Evolutionary conservation across 805 yeast genomes (phyloP).

Genomic region (Nematodospora valgi): DNA sequence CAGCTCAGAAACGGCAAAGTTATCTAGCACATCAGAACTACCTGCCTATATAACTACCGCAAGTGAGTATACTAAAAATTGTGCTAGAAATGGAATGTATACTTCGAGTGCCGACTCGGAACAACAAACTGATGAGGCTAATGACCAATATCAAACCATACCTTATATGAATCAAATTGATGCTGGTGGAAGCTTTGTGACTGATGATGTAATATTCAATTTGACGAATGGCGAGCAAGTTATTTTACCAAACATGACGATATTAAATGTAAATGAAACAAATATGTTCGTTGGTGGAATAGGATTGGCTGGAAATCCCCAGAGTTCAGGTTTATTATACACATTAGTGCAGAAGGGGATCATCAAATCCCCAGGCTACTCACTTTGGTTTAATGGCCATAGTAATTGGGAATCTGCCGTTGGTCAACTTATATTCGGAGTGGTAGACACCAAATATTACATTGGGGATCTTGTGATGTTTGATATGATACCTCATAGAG

Average conservation of each 20-base stretch:
- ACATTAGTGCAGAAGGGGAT: slow-evolving; percentile 15
- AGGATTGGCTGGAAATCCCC: slow-evolving; percentile 29
- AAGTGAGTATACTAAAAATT: slow-evolving; percentile 21
- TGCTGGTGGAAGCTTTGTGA: slow-evolving; percentile 25
- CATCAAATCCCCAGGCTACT: slow-evolving; percentile 30
- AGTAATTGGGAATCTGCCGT: slow-evolving; percentile 11
- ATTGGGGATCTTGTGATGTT: slow-evolving; percentile 47
- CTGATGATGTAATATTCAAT: slow-evolving; percentile 21
- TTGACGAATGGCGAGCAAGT: slow-evolving; percentile 12
- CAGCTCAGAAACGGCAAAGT: slow-evolving; percentile 10
- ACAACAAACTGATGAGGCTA: slow-evolving; percentile 10
- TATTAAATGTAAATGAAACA: slow-evolving; percentile 23
- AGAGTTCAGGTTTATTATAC: slow-evolving; percentile 27
- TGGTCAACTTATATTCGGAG: slow-evolving; percentile 54
- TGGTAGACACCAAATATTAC: slow-evolving; percentile 46
- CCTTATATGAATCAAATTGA: slow-evolving; percentile 25
- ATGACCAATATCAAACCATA: slow-evolving; percentile 16
- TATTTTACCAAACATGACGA: slow-evolving; percentile 20
- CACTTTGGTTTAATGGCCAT: slow-evolving; percentile 25
- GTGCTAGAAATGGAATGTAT: slow-evolving; percentile 29
- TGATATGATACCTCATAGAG: slow-evolving; percentile 45
- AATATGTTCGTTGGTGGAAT: slow-evolving; percentile 28
- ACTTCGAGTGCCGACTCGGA: slow-evolving; percentile 11
- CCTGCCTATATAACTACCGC: slow-evolving; percentile 17
- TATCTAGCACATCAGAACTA: slow-evolving; percentile 1